Conservation (phyloP, 2,329 filamentous ascomycete species). For the Cucurbitaria berberidis region DNA sequence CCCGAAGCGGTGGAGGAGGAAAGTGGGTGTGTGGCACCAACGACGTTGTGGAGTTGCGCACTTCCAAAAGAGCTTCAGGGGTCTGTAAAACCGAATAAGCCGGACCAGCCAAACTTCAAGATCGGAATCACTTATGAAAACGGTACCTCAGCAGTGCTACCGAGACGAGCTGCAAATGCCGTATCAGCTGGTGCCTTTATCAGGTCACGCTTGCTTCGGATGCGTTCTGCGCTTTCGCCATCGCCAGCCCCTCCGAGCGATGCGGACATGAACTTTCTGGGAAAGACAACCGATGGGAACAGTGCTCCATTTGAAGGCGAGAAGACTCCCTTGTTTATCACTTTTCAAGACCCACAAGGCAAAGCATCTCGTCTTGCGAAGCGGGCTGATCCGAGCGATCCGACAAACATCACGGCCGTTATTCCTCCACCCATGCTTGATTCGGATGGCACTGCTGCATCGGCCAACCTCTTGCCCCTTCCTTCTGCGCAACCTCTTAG, state of each 20-base stretch:
- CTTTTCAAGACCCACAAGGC: slow-evolving; percentile 60
- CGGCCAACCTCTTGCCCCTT: slow-evolving; percentile 74
- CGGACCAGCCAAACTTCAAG: slow-evolving; percentile 77
- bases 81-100: slow-evolving; percentile 65
- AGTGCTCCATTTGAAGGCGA: slow-evolving; percentile 77
- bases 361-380: slow-evolving; percentile 42
- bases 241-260: slow-evolving; percentile 65
- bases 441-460: slow-evolving; percentile 72
- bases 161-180: slow-evolving; percentile 67
- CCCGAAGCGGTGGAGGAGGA: slow-evolving; percentile 70
- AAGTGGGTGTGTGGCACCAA: slow-evolving; percentile 72
- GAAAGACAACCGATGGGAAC: slow-evolving; percentile 82
- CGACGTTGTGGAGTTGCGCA: slow-evolving; percentile 84
- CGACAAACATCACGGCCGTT: slow-evolving; percentile 55
- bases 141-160: slow-evolving; percentile 48
- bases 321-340: slow-evolving; percentile 87
- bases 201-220: slow-evolving; percentile 35
- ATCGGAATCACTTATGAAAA: slow-evolving; percentile 73
- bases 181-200: slow-evolving; percentile 48
- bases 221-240: slow-evolving; percentile 50
- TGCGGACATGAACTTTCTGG: slow-evolving; percentile 79
- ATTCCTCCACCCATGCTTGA: slow-evolving; percentile 70
- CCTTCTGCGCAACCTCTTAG: slow-evolving; percentile 76
- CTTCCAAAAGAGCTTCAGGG: slow-evolving; percentile 79
- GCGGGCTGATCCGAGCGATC: slow-evolving; percentile 37